Evolutionary conservation across 495 filamentous ascomycete species (phyloP), one percentile per base, ranked within the genome.

Genomic region (Aspergillus olivimuriae): DNA sequence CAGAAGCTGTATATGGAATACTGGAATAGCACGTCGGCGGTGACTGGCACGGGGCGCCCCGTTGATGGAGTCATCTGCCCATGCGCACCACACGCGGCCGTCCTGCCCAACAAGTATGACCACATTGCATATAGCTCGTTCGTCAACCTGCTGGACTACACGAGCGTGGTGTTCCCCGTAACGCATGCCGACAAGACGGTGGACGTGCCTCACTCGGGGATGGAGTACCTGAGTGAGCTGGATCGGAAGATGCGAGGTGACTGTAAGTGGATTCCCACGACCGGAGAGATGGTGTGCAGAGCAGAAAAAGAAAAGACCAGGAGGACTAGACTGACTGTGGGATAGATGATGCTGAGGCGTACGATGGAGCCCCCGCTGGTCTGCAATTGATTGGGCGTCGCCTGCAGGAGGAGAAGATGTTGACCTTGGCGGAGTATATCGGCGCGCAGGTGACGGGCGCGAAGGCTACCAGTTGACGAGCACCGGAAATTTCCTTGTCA

Each of bases 1-100:
- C 76, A 80, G 56, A 82, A 81, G 51, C 67, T 72, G 34, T 84
- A 84, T 48, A 71, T 81, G 71, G 79, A 82, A 23, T 85, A 83
- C 60, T 86, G 82, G 82, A 80, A 83, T 49, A 74, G 60, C 33
- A 86, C 81, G 0, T 61, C 58, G 1, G 50, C 65, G 16, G 24
- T 64, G 12, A 83, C 77, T 1, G 66, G 69, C 8, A 83, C 76
- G 2, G 79, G 78, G 10, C 62, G 77, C 26, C 77, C 78, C 0
- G 73, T 76, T 10, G 77, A 81, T 44, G 77, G 66, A 17, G 24
- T 81, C 2, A 68, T 81, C 23, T 64, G 64, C 48, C 65, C 74
- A 12, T 32, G 61, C 21, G 70, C 70, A 15, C 58, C 68, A 12
- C 62, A 68, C 39, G 66, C 69, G 17, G 70, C 79, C 1, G 75